Evolutionary conservation across 192 early-diverging fungal genomes (phyloP), one percentile per base, ranked within the genome.

Genomic region (Spizellomyces punctatus): DNA sequence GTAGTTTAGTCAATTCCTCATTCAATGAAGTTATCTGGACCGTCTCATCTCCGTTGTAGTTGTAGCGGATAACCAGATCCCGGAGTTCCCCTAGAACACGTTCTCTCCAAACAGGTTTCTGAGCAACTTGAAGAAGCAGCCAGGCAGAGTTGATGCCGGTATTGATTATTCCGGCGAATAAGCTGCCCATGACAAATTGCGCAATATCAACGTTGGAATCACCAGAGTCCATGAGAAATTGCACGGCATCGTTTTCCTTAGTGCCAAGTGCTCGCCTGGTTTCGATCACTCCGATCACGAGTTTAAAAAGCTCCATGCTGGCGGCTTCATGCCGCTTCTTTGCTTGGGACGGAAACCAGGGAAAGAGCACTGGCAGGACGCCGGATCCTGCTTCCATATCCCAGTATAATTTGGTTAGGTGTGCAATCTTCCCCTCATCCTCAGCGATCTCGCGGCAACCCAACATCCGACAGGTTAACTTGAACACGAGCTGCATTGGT

Each of bases 201-300:
- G 17, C 50, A 54, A 54, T 54, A 19, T 54, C 50, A 12, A 54
- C 17, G 50, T 54, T 54, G 50, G 50, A 54, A 54, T 54, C 50
- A 54, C 50, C 50, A 2, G 50, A 54, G 50, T 54, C 50, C 12
- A 54, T 54, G 50, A 54, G 50, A 19, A 54, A 54, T 19, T 54
- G 50, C 1, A 54, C 14, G 2, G 50, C 50, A 4, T 54, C 50
- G 4, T 54, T 19, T 12, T 54, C 50, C 50, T 54, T 54, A 19
- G 14, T 12, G 14, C 17, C 50, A n/a, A 19, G 17, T 19, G 50
- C 50, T 12, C 50, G 50, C 14, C 50, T 12, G 14, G 12, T 12
- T 19, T 54, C 50, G 2, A 54, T 19, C 12, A 54, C 17, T 12
- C 14, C 17, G 17, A 54, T 54, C 12, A 54, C 17, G 1, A n/a